Evolutionary conservation across 2,329 filamentous ascomycete genomes (phyloP).

Genomic region (Microsporum audouinii): DNA sequence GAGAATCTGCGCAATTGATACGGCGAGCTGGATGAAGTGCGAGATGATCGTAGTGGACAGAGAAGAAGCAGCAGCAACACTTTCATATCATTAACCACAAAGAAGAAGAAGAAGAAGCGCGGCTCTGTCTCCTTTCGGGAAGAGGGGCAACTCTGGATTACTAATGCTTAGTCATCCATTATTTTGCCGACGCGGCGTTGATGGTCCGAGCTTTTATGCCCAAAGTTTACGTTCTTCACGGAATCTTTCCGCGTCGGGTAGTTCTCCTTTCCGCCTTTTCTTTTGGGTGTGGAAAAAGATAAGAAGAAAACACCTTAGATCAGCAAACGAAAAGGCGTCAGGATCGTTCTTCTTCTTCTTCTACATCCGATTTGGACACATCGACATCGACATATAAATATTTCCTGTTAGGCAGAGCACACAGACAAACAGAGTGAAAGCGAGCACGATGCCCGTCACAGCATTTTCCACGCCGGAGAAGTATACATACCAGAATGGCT

Average conservation of each 20-base stretch:
- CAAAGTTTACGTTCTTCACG: background rate
- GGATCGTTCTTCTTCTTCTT: background rate
- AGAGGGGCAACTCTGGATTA: background rate
- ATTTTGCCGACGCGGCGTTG: background rate
- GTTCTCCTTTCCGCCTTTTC: background rate
- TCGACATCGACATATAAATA: background rate
- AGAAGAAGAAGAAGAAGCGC: background rate
- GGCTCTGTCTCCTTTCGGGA: background rate
- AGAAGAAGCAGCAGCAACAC: background rate
- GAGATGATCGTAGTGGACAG: background rate
- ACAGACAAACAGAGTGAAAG: background rate
- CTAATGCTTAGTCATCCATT: background rate
- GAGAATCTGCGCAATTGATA: slow-evolving; percentile 2
- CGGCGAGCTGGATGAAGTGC: background rate
- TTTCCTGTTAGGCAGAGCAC: background rate
- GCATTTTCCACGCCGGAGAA: slow-evolving; percentile 52
- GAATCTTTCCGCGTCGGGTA: slow-evolving; percentile 12
- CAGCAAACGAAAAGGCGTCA: background rate
- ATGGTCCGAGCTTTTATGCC: background rate
- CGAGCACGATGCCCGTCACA: slow-evolving; percentile 49
- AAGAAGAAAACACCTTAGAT: background rate
- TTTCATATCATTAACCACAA: background rate
- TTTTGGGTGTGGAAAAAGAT: background rate
- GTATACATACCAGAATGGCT: slow-evolving; percentile 70
- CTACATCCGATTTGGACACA: background rate